Base-by-base conservation (phyloP, 306 rosid genomes). In the Cicer arietinum region DNA sequence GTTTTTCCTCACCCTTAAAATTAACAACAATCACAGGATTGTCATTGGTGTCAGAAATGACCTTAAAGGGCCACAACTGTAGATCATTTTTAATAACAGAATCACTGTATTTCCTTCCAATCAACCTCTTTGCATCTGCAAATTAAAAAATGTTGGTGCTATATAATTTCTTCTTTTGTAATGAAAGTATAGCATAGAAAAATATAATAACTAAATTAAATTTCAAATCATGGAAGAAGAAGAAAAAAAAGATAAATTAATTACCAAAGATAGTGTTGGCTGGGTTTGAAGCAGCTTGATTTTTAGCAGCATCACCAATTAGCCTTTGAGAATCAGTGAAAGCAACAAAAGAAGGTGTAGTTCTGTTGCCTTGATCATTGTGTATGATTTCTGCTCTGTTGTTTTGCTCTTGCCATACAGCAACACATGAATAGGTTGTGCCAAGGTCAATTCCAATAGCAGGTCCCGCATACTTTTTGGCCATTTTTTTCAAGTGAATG, bases 101-200 rank as follows among this genome's bases (percentile, higher is more conserved):
- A 56, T 56, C 62, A 56, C 39, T 56, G 20, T 20, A 56, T 56
- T 56, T 56, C 39, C 62, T 56, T 56, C 62, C 62, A 17, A 56
- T 56, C 4, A 56, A 56, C 62, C 62, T 56, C 13, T 56, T 56
- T 8, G 62, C 62, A 56, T 56, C 62, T 56, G 39, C 62, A 56
- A 56, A 56, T 13, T 8, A 7, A 46, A 46, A 10, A 10, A 46
- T 46, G 11, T 11, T 10, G 51, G 51, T 1, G 13, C 3, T 10
- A 3, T 46, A 46, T 46, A 46, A 46, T 46, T 9, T 46, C 3
- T 46, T 46, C 4, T 46, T 8, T 46, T 10, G 20, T 9, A 10
- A 46, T 46, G 51, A 7, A 8, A 46, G 51, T 11, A 13, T 52
- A 52, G 25, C n/a, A 52, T 1, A 0, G 18, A 7, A n/a, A 52